Percentiles rank a stretch among this genome's conserved stretches.
Evolutionary conservation across 2,329 filamentous ascomycete species (phyloP).

Genomic region (Bretziella fagacearum): DNA sequence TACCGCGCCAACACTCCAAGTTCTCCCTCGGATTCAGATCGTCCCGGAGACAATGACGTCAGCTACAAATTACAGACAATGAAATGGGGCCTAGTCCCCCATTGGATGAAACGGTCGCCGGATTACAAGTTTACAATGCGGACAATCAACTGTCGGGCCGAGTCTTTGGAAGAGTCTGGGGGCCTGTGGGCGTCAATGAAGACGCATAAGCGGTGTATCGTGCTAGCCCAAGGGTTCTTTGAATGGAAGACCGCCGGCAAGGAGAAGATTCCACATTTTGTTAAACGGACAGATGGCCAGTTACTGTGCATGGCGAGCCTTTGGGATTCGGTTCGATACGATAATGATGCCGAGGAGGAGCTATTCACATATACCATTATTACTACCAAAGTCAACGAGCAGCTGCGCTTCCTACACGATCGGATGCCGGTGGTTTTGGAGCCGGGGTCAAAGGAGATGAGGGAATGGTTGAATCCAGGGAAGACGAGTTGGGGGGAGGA

Average conservation of each 20-base stretch:
- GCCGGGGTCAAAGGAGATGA: slow-evolving; percentile 51
- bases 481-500: slow-evolving; percentile 58
- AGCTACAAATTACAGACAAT: slow-evolving; percentile 73
- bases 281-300: slow-evolving; percentile 63
- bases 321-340: slow-evolving; percentile 75
- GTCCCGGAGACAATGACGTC: not conserved
- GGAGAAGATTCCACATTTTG: slow-evolving; percentile 71
- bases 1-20: slow-evolving; percentile 46
- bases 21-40: slow-evolving; percentile 27
- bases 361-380: slow-evolving; percentile 86
- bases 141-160: slow-evolving; percentile 90
- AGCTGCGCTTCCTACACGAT: slow-evolving; percentile 75
- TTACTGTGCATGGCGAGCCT: slow-evolving; percentile 82
- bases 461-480: slow-evolving; percentile 61
- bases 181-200: slow-evolving; percentile 94
- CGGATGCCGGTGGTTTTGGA: slow-evolving; percentile 92
- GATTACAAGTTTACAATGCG: slow-evolving; percentile 63
- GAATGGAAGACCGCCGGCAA: slow-evolving; percentile 82
- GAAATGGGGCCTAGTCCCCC: slow-evolving; percentile 92
- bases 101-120: slow-evolving; percentile 75
- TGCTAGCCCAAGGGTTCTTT: slow-evolving; percentile 84
- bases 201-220: slow-evolving; percentile 68
- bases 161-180: slow-evolving; percentile 56
- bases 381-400: slow-evolving; percentile 71
- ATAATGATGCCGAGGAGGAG: slow-evolving; percentile 48